Conservation (phyloP, 2,329 filamentous ascomycete genomes). For the Ceratocystis lukuohia region DNA sequence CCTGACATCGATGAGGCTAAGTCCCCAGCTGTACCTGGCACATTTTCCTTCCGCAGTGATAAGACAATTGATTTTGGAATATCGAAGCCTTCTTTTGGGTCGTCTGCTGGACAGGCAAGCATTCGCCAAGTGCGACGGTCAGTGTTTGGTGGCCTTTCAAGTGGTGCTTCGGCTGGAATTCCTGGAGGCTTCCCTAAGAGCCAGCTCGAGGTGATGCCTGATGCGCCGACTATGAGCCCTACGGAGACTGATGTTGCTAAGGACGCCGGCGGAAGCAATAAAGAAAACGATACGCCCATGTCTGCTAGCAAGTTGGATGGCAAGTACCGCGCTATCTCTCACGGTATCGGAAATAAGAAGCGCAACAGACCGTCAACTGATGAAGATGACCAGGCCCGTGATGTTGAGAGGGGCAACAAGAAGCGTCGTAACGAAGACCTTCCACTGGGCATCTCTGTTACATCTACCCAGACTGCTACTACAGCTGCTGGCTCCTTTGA, state of each 20-base stretch:
- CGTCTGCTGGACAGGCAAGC: slow-evolving; percentile 45
- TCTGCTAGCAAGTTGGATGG: slow-evolving; percentile 22
- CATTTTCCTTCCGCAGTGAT: slow-evolving; percentile 53
- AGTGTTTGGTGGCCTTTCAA: slow-evolving; percentile 26
- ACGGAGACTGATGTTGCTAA: slow-evolving; percentile 25
- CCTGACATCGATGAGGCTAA: slow-evolving; percentile 21
- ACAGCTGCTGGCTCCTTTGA: slow-evolving; percentile 23
- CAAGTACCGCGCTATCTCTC: slow-evolving; percentile 37
- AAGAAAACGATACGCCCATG: slow-evolving; percentile 40
- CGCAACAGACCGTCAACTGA: slow-evolving; percentile 45
- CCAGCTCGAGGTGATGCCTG: slow-evolving; percentile 21
- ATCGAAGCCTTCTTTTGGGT: slow-evolving; percentile 41
- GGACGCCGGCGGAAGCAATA: slow-evolving; percentile 27
- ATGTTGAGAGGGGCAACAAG: slow-evolving; percentile 46
- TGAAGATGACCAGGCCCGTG: slow-evolving; percentile 40
- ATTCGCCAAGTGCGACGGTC: slow-evolving; percentile 47
- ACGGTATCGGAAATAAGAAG: slow-evolving; percentile 55
- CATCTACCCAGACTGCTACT: slow-evolving; percentile 32
- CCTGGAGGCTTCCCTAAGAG: slow-evolving; percentile 41
- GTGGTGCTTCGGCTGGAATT: slow-evolving; percentile 26
- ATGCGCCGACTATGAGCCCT: slow-evolving; percentile 16
- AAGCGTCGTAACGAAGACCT: slow-evolving; percentile 41
- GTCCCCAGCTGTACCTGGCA: slow-evolving; percentile 37
- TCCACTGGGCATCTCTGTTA: slow-evolving; percentile 38
- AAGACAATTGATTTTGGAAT: slow-evolving; percentile 46